Evolutionary conservation across 768 basidiomycete genomes (phyloP).

Genomic region (Podaxis rugospora): DNA sequence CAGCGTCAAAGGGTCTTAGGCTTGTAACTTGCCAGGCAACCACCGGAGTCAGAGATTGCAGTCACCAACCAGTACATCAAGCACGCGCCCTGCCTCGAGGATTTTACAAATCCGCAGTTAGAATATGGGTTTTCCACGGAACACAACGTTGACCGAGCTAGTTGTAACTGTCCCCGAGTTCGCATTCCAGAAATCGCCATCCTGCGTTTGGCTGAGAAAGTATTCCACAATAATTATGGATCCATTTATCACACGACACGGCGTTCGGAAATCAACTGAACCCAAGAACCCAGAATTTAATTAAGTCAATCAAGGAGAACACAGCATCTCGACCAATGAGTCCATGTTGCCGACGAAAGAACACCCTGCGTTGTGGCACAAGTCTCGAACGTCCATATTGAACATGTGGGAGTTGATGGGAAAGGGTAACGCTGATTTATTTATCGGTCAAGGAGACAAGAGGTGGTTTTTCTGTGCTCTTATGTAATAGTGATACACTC

Average conservation of each 20-base stretch:
- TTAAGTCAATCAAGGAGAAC: not conserved
- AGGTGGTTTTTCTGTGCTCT: not conserved
- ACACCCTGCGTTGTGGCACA: not conserved
- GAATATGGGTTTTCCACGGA: not conserved
- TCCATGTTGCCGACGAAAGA: not conserved
- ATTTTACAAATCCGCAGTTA: not conserved
- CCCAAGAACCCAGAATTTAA: not conserved
- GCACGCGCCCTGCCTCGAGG: not conserved
- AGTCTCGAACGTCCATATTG: not conserved
- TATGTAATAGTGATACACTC: not conserved
- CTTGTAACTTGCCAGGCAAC: not conserved
- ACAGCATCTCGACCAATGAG: not conserved
- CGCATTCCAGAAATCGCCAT: not conserved
- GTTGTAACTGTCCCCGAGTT: not conserved
- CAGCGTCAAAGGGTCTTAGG: not conserved
- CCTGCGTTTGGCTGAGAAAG: not conserved
- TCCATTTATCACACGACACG: not conserved
- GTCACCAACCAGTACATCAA: not conserved
- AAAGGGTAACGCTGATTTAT: not conserved
- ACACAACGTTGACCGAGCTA: not conserved
- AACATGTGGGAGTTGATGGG: not conserved
- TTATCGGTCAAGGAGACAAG: not conserved
- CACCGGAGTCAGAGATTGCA: not conserved
- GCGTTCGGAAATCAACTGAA: not conserved
- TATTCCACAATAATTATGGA: not conserved